These are phyloP conservation scores for Athelia psychrophila DNA, from an alignment of 1,284 basidiomycete genomes.

Conservation along the genomic window DNA sequence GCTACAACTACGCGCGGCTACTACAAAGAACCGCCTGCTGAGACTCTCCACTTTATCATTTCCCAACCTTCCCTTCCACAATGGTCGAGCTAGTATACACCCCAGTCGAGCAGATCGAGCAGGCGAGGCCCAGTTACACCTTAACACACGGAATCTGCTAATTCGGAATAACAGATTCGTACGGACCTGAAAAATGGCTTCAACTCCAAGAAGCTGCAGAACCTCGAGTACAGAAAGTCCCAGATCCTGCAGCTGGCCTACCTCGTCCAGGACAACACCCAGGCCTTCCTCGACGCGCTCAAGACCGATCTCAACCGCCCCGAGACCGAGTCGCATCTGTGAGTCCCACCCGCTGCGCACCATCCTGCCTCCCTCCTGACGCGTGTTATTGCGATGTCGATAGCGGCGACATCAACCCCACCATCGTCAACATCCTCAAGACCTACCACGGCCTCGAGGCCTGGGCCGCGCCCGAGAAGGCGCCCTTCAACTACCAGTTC, in stretches of 20 bases:
- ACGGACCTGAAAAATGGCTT: constrained; percentile 50
- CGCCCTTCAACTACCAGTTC: constrained; percentile 53
- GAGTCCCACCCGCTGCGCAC: constrained; percentile 14
- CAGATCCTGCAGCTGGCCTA: constrained; percentile 67
- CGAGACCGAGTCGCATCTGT: constrained; percentile 54
- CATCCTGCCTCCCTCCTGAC: background rate
- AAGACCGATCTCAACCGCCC: constrained; percentile 57
- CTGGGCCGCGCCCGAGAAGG: constrained; percentile 72
- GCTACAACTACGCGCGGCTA: too few relatives aligned
- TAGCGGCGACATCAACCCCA: constrained; percentile 56
- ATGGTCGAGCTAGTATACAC: constrained; percentile 21
- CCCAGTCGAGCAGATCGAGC: constrained; percentile 34
- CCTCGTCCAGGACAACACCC: constrained; percentile 62
- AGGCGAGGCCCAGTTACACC: constrained; percentile 13
- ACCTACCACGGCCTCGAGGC: constrained; percentile 69
- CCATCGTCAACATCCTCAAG: constrained; percentile 58
- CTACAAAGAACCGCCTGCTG: too few relatives aligned
- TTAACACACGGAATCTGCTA: background rate
- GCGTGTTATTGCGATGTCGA: constrained; percentile 1
- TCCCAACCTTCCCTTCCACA: too few relatives aligned
- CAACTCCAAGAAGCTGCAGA: constrained; percentile 55
- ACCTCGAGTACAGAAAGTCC: constrained; percentile 60
- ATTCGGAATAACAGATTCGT: constrained; percentile 44
- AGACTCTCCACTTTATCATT: too few relatives aligned
- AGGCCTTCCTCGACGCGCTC: constrained; percentile 53